Conservation (phyloP, 805 yeast genomes). For the Ogataea ganodermae region DNA sequence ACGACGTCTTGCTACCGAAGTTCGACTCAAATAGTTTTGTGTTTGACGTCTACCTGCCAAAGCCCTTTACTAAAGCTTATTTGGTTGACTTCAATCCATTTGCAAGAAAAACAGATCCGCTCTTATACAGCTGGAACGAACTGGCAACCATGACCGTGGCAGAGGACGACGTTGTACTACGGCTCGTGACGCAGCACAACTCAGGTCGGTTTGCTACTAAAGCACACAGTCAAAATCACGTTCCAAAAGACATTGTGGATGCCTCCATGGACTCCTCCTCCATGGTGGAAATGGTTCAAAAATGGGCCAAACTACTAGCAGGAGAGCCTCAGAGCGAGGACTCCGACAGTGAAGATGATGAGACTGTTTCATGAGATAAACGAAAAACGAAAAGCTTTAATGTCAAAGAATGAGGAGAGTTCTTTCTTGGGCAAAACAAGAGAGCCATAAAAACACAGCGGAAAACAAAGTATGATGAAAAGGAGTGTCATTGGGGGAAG, state of each 20-base stretch:
- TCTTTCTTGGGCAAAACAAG: not conserved
- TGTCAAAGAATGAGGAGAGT: not conserved
- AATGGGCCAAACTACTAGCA: constrained; percentile 46
- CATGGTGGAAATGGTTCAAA: constrained; percentile 66
- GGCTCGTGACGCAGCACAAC: constrained; percentile 70
- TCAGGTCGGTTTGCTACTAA: constrained; percentile 75
- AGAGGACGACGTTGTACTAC: constrained; percentile 48
- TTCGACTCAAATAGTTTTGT: constrained; percentile 62
- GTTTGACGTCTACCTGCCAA: constrained; percentile 81
- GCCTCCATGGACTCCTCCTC: constrained; percentile 70
- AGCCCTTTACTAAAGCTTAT: constrained; percentile 65
- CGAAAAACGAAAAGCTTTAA: not conserved
- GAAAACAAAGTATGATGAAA: not conserved
- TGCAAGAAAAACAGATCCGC: constrained; percentile 72
- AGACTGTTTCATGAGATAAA: constrained; percentile 1
- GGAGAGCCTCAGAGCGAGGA: constrained; percentile 31
- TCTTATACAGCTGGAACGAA: constrained; percentile 86
- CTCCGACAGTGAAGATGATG: constrained; percentile 8
- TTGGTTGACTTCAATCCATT: constrained; percentile 89
- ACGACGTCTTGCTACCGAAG: constrained; percentile 44
- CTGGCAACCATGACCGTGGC: constrained; percentile 40
- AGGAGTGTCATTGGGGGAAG: not conserved
- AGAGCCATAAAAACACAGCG: not conserved
- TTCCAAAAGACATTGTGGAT: constrained; percentile 88
- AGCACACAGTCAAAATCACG: constrained; percentile 87